A percentile compares a stretch with the other conserved stretches of the same genome.
These are phyloP conservation scores for Saccharomycopsis fodiens DNA, from an alignment of 805 yeast genomes.

Conservation along the genomic window DNA sequence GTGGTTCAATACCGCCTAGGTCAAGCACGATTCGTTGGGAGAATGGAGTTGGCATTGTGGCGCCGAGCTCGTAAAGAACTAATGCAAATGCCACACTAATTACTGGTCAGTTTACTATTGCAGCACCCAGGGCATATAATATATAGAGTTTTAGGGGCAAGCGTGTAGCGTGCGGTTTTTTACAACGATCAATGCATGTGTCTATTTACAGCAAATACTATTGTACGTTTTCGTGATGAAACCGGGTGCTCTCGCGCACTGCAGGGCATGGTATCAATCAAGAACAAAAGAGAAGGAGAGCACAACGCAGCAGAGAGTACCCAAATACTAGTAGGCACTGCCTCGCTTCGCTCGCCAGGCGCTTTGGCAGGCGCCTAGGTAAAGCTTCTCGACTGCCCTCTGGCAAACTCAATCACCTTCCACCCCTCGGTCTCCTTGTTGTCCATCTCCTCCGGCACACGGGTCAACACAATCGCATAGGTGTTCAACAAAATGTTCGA, in stretches of 20 bases:
- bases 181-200: neutral
- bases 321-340: neutral
- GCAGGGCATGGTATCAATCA: neutral
- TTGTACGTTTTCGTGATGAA: no score
- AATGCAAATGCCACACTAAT: no score
- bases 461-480: constrained; percentile 93
- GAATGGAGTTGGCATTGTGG: no score
- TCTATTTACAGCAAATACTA: neutral
- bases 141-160: no score
- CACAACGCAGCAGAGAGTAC: neutral
- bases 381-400: constrained; percentile 87
- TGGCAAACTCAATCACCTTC: constrained; percentile 89
- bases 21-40: constrained; percentile 1
- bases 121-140: no score
- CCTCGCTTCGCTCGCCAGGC: no score
- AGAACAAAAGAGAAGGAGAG: neutral
- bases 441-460: constrained; percentile 87
- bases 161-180: neutral
- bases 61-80: no score
- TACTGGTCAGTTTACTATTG: no score
- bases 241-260: no score
- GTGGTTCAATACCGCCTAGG: no score
- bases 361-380: constrained; percentile 31
- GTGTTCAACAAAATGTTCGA: constrained; percentile 87
- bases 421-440: constrained; percentile 93